A percentile compares a stretch with the other conserved stretches of the same genome.
Evolutionary conservation across 2,329 filamentous ascomycete species (phyloP).

Genomic region (Neurospora sp.): DNA sequence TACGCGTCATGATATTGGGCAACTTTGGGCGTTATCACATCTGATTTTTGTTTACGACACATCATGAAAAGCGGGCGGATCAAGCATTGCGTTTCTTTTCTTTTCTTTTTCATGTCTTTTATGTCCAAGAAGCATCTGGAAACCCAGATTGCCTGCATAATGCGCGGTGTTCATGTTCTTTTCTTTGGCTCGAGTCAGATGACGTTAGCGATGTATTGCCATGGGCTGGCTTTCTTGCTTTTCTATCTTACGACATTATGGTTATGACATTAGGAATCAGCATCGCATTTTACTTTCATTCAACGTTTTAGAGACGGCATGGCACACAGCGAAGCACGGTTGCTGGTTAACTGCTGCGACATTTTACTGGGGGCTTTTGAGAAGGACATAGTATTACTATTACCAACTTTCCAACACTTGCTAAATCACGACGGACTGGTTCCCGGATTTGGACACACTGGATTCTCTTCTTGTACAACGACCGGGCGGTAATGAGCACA

Average conservation of each 20-base stretch:
- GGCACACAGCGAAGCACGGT: background rate
- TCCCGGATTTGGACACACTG: background rate
- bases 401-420: background rate
- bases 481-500: background rate
- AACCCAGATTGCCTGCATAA: background rate
- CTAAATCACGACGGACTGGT: background rate
- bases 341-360: background rate
- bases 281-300: background rate
- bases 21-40: background rate
- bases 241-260: background rate
- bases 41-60: slow-evolving; percentile 2
- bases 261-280: background rate
- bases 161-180: background rate
- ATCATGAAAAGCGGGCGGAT: background rate
- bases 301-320: background rate
- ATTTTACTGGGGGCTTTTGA: background rate
- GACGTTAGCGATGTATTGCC: background rate
- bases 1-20: background rate
- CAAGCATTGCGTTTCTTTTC: background rate
- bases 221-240: background rate
- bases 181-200: background rate
- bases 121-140: background rate
- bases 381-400: background rate
- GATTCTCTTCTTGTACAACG: background rate
- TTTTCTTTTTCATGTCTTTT: background rate